These are phyloP conservation scores for Gracilaria domingensis DNA, from an alignment of 23 red algal species.

Conservation along the genomic window DNA sequence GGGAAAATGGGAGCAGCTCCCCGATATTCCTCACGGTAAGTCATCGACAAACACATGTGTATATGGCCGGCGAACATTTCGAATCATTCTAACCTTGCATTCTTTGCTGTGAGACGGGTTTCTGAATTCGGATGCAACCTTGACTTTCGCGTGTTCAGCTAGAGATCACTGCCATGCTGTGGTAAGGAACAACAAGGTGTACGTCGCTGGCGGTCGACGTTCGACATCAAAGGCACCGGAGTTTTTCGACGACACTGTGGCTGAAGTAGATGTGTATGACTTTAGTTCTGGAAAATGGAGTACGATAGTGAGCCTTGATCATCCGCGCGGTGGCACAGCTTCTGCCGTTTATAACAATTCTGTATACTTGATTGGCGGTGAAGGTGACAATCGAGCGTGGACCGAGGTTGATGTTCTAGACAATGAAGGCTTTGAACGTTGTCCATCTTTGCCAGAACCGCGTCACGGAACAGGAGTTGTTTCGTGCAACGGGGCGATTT, in stretches of 20 bases:
- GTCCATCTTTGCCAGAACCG: constrained; percentile 27
- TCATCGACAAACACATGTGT: background rate
- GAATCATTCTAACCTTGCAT: constrained; percentile 11
- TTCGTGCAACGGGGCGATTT: constrained; percentile 62
- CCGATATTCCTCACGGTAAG: constrained; percentile 73
- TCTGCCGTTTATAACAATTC: constrained; percentile 25
- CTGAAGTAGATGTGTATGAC: constrained; percentile 70
- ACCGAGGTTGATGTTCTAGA: constrained; percentile 61
- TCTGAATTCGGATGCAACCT: too few relatives aligned
- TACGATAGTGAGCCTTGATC: constrained; percentile 32
- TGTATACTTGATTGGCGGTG: constrained; percentile 58
- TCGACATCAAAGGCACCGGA: constrained; percentile 27
- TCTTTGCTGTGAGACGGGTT: too few relatives aligned
- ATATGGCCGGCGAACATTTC: too few relatives aligned
- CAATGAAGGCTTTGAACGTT: constrained; percentile 7
- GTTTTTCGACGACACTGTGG: constrained; percentile 59
- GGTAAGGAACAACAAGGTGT: constrained; percentile 39
- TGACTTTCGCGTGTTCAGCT: constrained; percentile 13
- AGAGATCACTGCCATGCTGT: constrained; percentile 76
- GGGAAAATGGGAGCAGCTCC: constrained; percentile 55
- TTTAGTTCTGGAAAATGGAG: constrained; percentile 32
- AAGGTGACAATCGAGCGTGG: constrained; percentile 66
- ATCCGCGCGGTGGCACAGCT: constrained; percentile 61
- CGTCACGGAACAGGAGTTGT: constrained; percentile 70
- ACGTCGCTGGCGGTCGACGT: constrained; percentile 70